These are phyloP conservation scores for Syzygium aromaticum DNA, from an alignment of 345 rosid genomes.

Conservation along the genomic window DNA sequence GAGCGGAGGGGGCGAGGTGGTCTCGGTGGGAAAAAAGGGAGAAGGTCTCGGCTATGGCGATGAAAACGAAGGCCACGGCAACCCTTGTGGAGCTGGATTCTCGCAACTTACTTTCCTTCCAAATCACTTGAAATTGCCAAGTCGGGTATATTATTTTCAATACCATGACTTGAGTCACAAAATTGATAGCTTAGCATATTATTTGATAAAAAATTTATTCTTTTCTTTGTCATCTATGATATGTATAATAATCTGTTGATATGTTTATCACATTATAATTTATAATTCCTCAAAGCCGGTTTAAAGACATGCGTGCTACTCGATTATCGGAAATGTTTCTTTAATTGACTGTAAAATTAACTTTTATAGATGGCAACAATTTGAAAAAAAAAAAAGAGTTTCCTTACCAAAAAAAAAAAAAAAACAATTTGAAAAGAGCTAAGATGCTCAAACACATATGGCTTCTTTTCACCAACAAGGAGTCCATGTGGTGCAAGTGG, in stretches of 20 bases:
- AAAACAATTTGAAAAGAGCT: no score
- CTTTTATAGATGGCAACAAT: background rate
- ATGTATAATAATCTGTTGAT: background rate
- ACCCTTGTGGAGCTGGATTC: background rate
- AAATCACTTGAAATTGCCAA: background rate
- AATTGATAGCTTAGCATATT: no score
- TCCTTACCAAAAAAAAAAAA: no score
- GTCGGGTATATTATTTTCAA: background rate
- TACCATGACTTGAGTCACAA: background rate
- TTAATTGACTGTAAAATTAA: background rate
- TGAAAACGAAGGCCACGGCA: background rate
- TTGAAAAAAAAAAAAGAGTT: no score
- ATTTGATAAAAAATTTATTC: background rate
- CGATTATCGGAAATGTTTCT: background rate
- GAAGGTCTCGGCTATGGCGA: background rate
- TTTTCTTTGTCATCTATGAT: background rate
- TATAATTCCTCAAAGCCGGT: background rate
- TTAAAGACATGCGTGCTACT: background rate
- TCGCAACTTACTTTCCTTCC: background rate
- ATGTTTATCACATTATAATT: background rate
- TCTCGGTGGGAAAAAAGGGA: background rate
- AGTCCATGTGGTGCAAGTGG: no score
- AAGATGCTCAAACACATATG: no score
- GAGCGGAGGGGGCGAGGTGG: conserved; percentile 14
- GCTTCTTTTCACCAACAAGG: no score